phyloP scores from a whole-genome alignment of 2,329 filamentous ascomycete genomes.

The Aureobasidium melanogenum region DNA sequence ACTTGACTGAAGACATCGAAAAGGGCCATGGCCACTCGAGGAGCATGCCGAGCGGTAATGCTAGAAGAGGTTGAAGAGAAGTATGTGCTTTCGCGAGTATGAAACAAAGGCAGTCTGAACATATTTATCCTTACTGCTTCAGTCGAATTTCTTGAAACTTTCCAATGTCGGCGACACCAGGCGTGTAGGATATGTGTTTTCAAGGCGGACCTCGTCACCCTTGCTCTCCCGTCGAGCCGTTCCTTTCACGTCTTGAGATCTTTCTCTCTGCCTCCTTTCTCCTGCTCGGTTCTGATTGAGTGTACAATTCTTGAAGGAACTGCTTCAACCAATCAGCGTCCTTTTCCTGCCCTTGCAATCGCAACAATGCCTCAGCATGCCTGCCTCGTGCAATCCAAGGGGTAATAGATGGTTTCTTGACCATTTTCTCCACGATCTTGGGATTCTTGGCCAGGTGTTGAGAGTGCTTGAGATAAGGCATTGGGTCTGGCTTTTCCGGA shows the following conservation, averaged over 20 bases:
- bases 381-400: not conserved
- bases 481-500: not conserved
- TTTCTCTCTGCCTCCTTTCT: not conserved
- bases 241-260: not conserved
- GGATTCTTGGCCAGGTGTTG: not conserved
- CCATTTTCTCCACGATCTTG: not conserved
- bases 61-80: not conserved
- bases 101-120: not conserved
- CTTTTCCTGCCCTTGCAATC: not conserved
- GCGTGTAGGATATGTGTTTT: not conserved
- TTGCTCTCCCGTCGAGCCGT: not conserved
- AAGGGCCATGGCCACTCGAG: not conserved
- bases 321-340: not conserved
- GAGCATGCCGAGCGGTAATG: not conserved
- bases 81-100: not conserved
- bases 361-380: not conserved
- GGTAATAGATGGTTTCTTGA: not conserved
- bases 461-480: not conserved
- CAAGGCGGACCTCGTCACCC: not conserved
- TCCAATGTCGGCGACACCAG: not conserved
- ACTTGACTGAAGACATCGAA: not conserved
- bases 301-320: not conserved
- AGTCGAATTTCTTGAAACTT: not conserved
- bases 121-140: not conserved
- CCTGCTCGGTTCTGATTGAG: not conserved